Conservation (phyloP, 768 basidiomycete genomes). For the Pleurotus citrinopileatus region DNA sequence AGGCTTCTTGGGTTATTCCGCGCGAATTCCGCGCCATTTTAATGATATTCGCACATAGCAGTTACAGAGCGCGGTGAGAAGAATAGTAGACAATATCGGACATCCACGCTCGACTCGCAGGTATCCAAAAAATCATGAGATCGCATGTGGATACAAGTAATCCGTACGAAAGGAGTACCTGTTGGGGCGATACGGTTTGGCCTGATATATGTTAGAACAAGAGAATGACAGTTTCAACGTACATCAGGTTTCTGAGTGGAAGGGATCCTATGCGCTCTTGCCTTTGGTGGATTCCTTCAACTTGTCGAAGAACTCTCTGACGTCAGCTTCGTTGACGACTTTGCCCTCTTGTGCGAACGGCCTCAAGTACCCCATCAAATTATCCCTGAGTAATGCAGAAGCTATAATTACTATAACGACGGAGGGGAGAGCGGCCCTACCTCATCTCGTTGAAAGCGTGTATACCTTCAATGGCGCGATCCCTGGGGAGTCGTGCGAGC, state of each 20-base stretch:
- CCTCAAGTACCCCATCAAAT: slow-evolving; percentile 65
- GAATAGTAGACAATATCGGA: background rate
- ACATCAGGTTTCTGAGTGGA: background rate
- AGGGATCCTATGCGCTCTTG: background rate
- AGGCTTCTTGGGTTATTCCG: background rate
- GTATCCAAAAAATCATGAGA: background rate
- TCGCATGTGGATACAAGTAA: background rate
- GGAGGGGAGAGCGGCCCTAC: slow-evolving; percentile 36
- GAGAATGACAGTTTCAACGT: no score
- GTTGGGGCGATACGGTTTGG: no score
- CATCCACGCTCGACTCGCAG: background rate
- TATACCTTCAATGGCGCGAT: slow-evolving; percentile 80
- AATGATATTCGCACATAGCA: background rate
- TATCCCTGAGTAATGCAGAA: slow-evolving; percentile 47
- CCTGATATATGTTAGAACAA: no score
- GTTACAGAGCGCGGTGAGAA: background rate
- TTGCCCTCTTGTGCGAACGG: slow-evolving; percentile 80
- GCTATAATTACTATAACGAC: background rate
- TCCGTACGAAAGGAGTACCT: background rate
- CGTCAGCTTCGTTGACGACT: slow-evolving; percentile 70
- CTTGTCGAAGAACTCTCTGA: slow-evolving; percentile 62
- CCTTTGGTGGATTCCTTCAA: slow-evolving; percentile 30
- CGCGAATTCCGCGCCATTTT: background rate
- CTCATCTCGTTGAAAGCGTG: slow-evolving; percentile 82
- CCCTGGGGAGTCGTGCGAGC: slow-evolving; percentile 68